Evolutionary conservation across 2,329 filamentous ascomycete species (phyloP).

Genomic region (Penicillium decumbens): DNA sequence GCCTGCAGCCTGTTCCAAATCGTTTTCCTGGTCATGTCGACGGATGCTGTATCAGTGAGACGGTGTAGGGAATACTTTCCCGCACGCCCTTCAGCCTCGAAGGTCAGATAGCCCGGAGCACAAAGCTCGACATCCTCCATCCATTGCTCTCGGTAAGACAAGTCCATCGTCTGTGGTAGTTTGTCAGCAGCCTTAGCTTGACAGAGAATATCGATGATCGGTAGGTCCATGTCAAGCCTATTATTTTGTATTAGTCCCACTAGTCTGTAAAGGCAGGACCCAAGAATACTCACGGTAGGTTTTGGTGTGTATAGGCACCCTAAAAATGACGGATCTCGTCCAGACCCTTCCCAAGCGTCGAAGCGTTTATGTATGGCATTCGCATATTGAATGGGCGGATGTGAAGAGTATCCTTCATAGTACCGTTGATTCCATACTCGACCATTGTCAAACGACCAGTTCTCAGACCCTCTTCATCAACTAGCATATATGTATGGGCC

Average conservation of each 20-base stretch:
- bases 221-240: conserved; percentile 12
- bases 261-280: background rate
- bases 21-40: background rate
- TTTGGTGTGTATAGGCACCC: conserved; percentile 6
- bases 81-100: conserved; percentile 8
- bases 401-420: conserved; percentile 1
- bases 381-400: conserved; percentile 4
- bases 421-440: conserved; percentile 4
- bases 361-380: background rate
- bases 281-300: conserved; percentile 2
- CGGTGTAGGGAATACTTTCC: conserved; percentile 2
- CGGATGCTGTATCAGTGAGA: background rate
- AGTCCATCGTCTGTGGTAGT: conserved; percentile 1
- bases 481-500: conserved; percentile 5
- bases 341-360: background rate
- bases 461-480: conserved; percentile 5
- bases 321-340: background rate
- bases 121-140: conserved; percentile 13
- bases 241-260: background rate
- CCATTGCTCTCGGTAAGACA: conserved; percentile 15
- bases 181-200: conserved; percentile 11
- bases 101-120: conserved; percentile 10
- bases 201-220: conserved; percentile 12
- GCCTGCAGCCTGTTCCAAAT: background rate
- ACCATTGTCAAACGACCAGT: conserved; percentile 3